Conservation (phyloP, 148 eudicot genomes). For the Chenopodium quinoa region DNA sequence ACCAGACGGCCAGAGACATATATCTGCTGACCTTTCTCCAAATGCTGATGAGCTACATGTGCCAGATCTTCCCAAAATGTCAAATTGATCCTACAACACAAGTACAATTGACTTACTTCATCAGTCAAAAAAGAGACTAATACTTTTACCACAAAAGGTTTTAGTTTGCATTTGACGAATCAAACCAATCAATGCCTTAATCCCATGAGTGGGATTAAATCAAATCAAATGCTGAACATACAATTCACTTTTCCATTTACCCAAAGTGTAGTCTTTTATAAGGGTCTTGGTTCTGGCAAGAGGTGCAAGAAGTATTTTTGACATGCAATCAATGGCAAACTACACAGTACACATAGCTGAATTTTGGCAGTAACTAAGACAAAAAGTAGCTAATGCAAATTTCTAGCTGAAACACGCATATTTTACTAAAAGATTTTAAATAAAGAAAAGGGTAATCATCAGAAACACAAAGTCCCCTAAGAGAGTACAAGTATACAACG, state of each 20-base stretch:
- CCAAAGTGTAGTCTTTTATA: not conserved
- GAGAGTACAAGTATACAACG: not conserved
- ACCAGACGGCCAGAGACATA: slow-evolving; percentile 80
- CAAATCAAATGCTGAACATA: not conserved
- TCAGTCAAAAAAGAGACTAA: not conserved
- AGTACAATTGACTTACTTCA: not conserved
- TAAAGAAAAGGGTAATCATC: not conserved
- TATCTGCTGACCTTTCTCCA: slow-evolving; percentile 79
- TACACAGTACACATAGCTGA: not conserved
- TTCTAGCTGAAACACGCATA: not conserved
- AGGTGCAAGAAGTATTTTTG: not conserved
- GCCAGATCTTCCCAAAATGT: slow-evolving; percentile 94
- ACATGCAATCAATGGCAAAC: not conserved
- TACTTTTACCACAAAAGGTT: not conserved
- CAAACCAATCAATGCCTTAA: not conserved
- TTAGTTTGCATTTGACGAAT: not conserved
- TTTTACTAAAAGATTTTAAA: not conserved
- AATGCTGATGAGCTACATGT: slow-evolving; percentile 71
- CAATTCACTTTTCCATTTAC: not conserved
- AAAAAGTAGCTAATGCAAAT: not conserved
- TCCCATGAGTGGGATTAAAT: too few relatives aligned
- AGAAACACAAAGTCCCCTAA: not conserved
- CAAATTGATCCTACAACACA: slow-evolving; percentile 67
- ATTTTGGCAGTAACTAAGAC: not conserved
- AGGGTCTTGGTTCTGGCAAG: not conserved